Conservation (phyloP, 2,329 filamentous ascomycete genomes). For the Pyrenochaeta sp. region DNA sequence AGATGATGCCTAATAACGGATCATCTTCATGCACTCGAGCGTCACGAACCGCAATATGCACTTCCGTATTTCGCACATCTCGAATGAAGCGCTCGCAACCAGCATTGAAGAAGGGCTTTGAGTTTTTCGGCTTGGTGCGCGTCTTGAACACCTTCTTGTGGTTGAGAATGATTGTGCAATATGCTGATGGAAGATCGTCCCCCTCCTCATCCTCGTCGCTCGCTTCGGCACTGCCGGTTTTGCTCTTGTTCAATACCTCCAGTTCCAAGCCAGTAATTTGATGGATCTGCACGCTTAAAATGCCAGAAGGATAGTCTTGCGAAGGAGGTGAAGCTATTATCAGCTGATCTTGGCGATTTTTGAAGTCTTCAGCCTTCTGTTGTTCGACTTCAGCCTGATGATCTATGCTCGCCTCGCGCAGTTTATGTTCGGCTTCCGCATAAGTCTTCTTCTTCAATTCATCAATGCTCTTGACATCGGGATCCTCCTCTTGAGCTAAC, state of each 20-base stretch:
- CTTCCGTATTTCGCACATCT: slow-evolving; percentile 71
- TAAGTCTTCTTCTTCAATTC: slow-evolving; percentile 66
- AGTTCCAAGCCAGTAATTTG: slow-evolving; percentile 74
- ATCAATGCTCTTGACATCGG: slow-evolving; percentile 63
- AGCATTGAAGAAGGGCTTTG: slow-evolving; percentile 80
- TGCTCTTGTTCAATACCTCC: slow-evolving; percentile 63
- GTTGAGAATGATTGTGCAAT: slow-evolving; percentile 77
- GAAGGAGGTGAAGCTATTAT: slow-evolving; percentile 73
- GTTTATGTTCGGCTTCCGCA: slow-evolving; percentile 64
- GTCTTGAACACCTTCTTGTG: slow-evolving; percentile 74
- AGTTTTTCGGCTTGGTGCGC: slow-evolving; percentile 78
- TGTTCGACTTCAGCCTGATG: slow-evolving; percentile 70
- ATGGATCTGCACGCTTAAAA: slow-evolving; percentile 75
- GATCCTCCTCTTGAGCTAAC: slow-evolving; percentile 65
- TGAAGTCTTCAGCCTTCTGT: slow-evolving; percentile 72
- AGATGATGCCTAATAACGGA: slow-evolving; percentile 72
- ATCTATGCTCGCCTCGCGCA: slow-evolving; percentile 69
- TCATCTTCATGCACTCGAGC: slow-evolving; percentile 73
- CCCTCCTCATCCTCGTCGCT: slow-evolving; percentile 67
- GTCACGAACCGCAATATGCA: slow-evolving; percentile 73
- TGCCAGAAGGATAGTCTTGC: slow-evolving; percentile 67
- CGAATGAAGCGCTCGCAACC: slow-evolving; percentile 75
- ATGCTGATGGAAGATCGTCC: slow-evolving; percentile 72
- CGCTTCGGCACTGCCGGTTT: slow-evolving; percentile 58
- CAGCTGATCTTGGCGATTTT: slow-evolving; percentile 64